phyloP scores from a whole-genome alignment of 192 early-diverging fungal species.

The Jimgerdemannia lactiflua region DNA sequence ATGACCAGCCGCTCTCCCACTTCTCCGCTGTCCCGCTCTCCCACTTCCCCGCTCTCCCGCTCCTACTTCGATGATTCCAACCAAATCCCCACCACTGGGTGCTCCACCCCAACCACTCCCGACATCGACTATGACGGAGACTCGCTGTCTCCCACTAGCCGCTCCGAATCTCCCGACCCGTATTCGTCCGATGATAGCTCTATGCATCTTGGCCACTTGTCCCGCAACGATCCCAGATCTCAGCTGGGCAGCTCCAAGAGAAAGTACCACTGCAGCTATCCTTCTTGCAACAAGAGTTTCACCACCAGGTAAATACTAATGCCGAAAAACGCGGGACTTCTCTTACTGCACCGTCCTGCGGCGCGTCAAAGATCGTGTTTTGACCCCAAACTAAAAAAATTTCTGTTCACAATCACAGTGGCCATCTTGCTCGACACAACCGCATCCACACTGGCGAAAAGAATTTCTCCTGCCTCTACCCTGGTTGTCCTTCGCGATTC shows the following conservation, averaged over 20 bases:
- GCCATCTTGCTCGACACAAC: constrained; percentile 78
- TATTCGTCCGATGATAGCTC: neutral
- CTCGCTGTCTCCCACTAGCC: neutral
- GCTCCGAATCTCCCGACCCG: neutral
- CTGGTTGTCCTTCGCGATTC: constrained; percentile 70
- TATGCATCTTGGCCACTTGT: constrained; percentile 1
- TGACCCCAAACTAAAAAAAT: constrained; percentile 3
- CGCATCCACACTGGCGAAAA: constrained; percentile 85
- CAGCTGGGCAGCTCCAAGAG: constrained; percentile 41
- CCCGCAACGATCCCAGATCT: neutral
- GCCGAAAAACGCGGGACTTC: neutral
- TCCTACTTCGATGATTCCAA: neutral
- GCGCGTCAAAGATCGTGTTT: neutral
- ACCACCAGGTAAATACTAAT: constrained; percentile 59
- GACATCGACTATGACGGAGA: constrained; percentile 5
- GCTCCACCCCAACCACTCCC: constrained; percentile 1
- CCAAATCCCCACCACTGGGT: neutral
- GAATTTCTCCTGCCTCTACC: constrained; percentile 65
- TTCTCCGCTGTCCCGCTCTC: constrained; percentile 11
- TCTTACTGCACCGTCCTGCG: too few species aligned
- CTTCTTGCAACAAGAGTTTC: constrained; percentile 72
- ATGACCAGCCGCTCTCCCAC: constrained; percentile 5
- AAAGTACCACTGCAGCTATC: constrained; percentile 66
- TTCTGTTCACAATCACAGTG: constrained; percentile 36
- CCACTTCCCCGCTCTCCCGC: constrained; percentile 9